Percentiles rank a stretch among this genome's conserved stretches.
Evolutionary conservation across 441 rosid genomes (phyloP).

Genomic region (Populus hybrid): DNA sequence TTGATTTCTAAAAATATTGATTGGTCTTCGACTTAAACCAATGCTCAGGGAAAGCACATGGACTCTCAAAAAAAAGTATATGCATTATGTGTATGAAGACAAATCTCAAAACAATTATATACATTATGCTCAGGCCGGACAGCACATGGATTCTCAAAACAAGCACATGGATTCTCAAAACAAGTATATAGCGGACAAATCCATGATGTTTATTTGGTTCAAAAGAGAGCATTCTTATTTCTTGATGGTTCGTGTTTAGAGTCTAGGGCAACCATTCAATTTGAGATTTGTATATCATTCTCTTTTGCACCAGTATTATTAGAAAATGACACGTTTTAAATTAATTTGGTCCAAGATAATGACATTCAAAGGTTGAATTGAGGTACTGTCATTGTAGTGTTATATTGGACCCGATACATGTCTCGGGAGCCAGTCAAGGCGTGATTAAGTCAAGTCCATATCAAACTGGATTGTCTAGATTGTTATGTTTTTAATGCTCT

Average conservation of each 20-base stretch:
- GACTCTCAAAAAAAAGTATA: too few relatives aligned
- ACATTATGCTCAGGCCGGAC: neutral
- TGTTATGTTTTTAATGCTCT: neutral
- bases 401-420: neutral
- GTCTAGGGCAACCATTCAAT: conserved; percentile 18
- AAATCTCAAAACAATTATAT: too few relatives aligned
- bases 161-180: neutral
- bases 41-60: neutral
- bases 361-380: conserved; percentile 11
- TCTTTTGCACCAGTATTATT: neutral
- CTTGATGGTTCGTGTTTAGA: conserved; percentile 4
- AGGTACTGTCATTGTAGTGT: neutral
- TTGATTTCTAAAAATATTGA: neutral
- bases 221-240: conserved; percentile 5
- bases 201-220: neutral
- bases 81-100: too few relatives aligned
- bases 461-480: neutral
- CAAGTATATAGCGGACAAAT: neutral
- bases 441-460: conserved; percentile 6
- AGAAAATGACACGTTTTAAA: conserved; percentile 18
- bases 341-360: conserved; percentile 11
- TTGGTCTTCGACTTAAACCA: neutral
- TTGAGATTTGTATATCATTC: conserved; percentile 21
- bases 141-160: neutral
- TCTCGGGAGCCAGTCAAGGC: neutral